A percentile compares a stretch with the other conserved stretches of the same genome.
Conservation (phyloP, 352 stramenopile species). For the Pythium coloratum region DNA sequence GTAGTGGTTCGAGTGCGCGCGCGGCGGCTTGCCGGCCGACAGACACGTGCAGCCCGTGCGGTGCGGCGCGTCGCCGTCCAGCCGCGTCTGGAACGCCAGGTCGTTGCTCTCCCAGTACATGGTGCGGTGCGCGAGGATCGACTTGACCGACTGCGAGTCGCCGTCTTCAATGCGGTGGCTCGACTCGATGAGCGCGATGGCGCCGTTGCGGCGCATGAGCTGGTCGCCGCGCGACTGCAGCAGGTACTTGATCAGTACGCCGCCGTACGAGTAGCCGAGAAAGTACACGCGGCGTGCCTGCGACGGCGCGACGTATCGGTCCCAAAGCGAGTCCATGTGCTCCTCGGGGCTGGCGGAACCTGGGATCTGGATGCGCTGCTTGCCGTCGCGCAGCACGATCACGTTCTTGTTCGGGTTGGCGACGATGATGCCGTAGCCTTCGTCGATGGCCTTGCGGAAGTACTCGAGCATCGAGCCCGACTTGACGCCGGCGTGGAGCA, state of each 20-base stretch:
- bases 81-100: slow-evolving; percentile 62
- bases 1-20: slow-evolving; percentile 82
- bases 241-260: slow-evolving; percentile 88
- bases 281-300: slow-evolving; percentile 79
- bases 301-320: slow-evolving; percentile 68
- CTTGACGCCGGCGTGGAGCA: slow-evolving; percentile 86
- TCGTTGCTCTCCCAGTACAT: slow-evolving; percentile 92
- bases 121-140: slow-evolving; percentile 81
- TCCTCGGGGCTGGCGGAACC: slow-evolving; percentile 82
- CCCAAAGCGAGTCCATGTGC: slow-evolving; percentile 89
- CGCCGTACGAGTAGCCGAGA: slow-evolving; percentile 86
- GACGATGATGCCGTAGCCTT: slow-evolving; percentile 86
- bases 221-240: slow-evolving; percentile 84
- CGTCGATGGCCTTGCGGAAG: slow-evolving; percentile 84
- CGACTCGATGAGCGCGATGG: slow-evolving; percentile 86
- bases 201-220: slow-evolving; percentile 83
- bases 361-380: slow-evolving; percentile 81
- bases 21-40: slow-evolving; percentile 64
- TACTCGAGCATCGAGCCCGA: slow-evolving; percentile 88
- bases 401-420: slow-evolving; percentile 91
- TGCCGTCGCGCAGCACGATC: slow-evolving; percentile 77
- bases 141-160: slow-evolving; percentile 86
- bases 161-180: slow-evolving; percentile 85
- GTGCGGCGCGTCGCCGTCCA: slow-evolving; percentile 79
- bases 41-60: slow-evolving; percentile 85